These are phyloP conservation scores for Trichoderma sp. DNA, from an alignment of 2,329 filamentous ascomycete species.

Conservation along the genomic window DNA sequence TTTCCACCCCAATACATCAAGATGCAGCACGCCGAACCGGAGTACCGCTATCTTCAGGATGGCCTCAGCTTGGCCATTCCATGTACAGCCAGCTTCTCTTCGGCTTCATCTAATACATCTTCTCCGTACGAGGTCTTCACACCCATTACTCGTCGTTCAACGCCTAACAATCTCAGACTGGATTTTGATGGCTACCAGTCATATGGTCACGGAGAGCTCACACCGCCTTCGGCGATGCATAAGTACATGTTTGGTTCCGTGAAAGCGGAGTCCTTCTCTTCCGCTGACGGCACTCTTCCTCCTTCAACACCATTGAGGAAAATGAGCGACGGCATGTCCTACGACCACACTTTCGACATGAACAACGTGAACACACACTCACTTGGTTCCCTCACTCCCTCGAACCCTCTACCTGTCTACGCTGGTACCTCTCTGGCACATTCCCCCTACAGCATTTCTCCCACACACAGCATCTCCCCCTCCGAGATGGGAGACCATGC, in stretches of 20 bases:
- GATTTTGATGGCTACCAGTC: conserved; percentile 43
- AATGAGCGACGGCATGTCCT: conserved; percentile 42
- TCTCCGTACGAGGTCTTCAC: conserved; percentile 50
- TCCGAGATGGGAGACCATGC: conserved; percentile 45
- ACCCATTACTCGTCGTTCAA: conserved; percentile 49
- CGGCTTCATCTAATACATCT: conserved; percentile 43
- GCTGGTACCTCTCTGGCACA: conserved; percentile 39
- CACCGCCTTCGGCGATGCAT: conserved; percentile 42
- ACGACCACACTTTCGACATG: conserved; percentile 46
- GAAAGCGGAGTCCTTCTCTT: conserved; percentile 41
- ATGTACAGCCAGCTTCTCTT: conserved; percentile 46
- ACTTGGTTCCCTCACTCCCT: conserved; percentile 45
- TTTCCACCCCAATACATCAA: conserved; percentile 26
- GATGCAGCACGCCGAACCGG: conserved; percentile 45
- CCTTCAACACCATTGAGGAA: conserved; percentile 44
- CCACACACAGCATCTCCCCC: conserved; percentile 45
- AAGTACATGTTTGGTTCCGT: conserved; percentile 43
- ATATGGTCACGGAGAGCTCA: conserved; percentile 40
- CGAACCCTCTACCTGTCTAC: conserved; percentile 43
- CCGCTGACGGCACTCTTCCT: conserved; percentile 36
- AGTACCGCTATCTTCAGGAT: conserved; percentile 46
- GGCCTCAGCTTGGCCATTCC: conserved; percentile 45
- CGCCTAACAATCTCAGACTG: conserved; percentile 44
- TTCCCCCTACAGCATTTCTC: conserved; percentile 46
- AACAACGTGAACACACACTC: conserved; percentile 38